Evolutionary conservation across 331 rosid genomes (phyloP), one percentile per base, ranked within the genome.

Genomic region (Acacia concinna): DNA sequence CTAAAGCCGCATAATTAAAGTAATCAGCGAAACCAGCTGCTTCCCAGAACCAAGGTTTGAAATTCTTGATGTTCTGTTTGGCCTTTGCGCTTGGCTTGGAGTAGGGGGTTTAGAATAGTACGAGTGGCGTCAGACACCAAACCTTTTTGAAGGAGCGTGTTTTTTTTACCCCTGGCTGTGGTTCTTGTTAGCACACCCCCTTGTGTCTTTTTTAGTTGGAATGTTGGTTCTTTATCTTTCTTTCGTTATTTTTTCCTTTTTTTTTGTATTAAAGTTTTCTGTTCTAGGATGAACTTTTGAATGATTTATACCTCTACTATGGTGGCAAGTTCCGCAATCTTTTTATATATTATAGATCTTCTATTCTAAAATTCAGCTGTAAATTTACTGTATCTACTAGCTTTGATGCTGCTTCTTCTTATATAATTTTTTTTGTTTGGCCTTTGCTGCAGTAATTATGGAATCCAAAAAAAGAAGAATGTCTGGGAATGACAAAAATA

Each of bases 371-470:
- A 59, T 75, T 74, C 30, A 34, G 60, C 57, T 68, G 52, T 77
- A n/a, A 47, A 18, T 74, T 69, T 71, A 12, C 11, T 73, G 49
- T 49, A 46, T 67, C 31, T 14, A 23, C 64, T 79, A 28, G 71
- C 64, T 62, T n/a, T n/a, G n/a, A 35, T 4, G 44, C 60, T n/a
- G 32, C 51, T 43, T 32, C 74, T 75, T 59, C 49, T 27, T 75
- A 60, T 64, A 59, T 80, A 31, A 80, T 69, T 69, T 74, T 34
- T 35, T 85, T 67, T 75, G 15, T 9, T 49, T 77, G 63, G 32
- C 23, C 76, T 80, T 81, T 81, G 46, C 64, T 77, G 78, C 93
- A 81, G 91, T 21, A 67, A 68, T 25, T 79, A 87, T 78, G 88
- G 83, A 83, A 37, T 73, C 68, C 65, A 74, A 78, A 68, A 38